A percentile compares a stretch with the other conserved stretches of the same genome.
phyloP scores from a whole-genome alignment of 31 red algal species.

The Porphyra umbilicalis region DNA sequence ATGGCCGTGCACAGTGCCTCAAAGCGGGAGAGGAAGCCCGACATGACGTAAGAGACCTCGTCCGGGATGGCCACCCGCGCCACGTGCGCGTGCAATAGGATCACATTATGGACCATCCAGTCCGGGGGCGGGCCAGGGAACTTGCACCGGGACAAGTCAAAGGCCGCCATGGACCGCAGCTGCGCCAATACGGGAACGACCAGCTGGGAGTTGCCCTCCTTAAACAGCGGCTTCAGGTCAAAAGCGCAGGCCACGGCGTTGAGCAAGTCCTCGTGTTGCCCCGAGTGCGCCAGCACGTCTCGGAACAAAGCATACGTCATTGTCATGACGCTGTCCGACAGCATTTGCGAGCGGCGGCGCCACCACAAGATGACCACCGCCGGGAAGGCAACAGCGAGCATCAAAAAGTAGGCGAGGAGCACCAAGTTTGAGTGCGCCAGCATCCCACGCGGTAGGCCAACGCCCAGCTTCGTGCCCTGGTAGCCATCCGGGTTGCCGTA shows the following conservation, averaged over 20 bases:
- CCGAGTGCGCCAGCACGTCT: conserved; percentile 44
- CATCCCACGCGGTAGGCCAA: conserved; percentile 76
- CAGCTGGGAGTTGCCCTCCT: conserved; percentile 36
- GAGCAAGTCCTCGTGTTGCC: conserved; percentile 54
- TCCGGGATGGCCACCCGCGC: conserved; percentile 57
- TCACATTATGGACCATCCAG: conserved; percentile 44
- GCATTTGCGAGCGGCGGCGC: conserved; percentile 44
- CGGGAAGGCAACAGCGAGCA: conserved; percentile 60
- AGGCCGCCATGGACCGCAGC: conserved; percentile 2
- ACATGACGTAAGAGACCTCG: conserved; percentile 29
- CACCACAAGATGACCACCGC: conserved; percentile 74
- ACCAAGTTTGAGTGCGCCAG: conserved; percentile 50
- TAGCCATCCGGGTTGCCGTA: conserved; percentile 98
- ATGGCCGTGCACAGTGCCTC: conserved; percentile 62
- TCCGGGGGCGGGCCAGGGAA: conserved; percentile 1
- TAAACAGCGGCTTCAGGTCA: conserved; percentile 46
- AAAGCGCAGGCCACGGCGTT: conserved; percentile 39
- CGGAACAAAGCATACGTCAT: conserved; percentile 64
- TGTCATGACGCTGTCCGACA: conserved; percentile 52
- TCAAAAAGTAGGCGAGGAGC: conserved; percentile 45
- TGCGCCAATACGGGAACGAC: background rate
- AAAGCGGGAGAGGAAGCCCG: conserved; percentile 33
- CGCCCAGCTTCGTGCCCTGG: conserved; percentile 52
- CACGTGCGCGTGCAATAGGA: conserved; percentile 74
- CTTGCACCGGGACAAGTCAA: background rate